Percentiles rank a stretch among this genome's conserved stretches.
These are phyloP conservation scores for Phytophthora vignae DNA, from an alignment of 352 stramenopile species.

Conservation along the genomic window DNA sequence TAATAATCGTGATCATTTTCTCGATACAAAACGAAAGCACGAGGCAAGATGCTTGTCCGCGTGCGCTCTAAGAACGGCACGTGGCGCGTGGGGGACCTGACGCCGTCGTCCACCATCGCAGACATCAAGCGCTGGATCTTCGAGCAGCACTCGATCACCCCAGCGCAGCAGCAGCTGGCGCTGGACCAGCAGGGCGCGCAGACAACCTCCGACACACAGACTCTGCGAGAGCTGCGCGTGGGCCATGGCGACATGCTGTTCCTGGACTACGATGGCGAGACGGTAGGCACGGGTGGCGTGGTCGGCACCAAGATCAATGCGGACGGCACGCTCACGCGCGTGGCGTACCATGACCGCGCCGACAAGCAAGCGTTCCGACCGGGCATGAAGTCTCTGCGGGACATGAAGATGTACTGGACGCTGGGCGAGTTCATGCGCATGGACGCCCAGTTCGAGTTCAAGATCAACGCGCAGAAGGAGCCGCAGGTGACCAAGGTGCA, in stretches of 20 bases:
- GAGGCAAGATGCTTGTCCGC: slow-evolving; percentile 72
- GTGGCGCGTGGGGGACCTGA: slow-evolving; percentile 82
- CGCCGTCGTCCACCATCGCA: slow-evolving; percentile 64
- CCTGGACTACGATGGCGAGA: slow-evolving; percentile 79
- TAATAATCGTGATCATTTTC: slow-evolving; percentile 3
- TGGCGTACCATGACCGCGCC: slow-evolving; percentile 77
- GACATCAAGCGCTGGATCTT: slow-evolving; percentile 85
- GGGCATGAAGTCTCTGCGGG: slow-evolving; percentile 94
- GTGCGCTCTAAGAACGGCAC: slow-evolving; percentile 91
- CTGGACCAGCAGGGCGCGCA: slow-evolving; percentile 60
- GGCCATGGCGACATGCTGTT: slow-evolving; percentile 86
- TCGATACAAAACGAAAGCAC: slow-evolving; percentile 5
- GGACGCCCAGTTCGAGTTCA: slow-evolving; percentile 98
- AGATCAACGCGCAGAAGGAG: slow-evolving; percentile 95
- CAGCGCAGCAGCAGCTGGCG: slow-evolving; percentile 56
- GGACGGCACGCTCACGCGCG: slow-evolving; percentile 82
- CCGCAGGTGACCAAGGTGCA: slow-evolving; percentile 83
- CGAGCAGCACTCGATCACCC: slow-evolving; percentile 70
- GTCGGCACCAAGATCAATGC: slow-evolving; percentile 82
- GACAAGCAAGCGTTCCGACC: slow-evolving; percentile 93
- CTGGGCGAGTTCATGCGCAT: slow-evolving; percentile 97
- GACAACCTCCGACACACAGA: slow-evolving; percentile 54
- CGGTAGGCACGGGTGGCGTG: slow-evolving; percentile 52
- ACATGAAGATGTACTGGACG: slow-evolving; percentile 99
- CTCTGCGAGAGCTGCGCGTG: slow-evolving; percentile 64